Evolutionary conservation across 148 eudicot species (phyloP).

Genomic region (Hydrangea macrophylla): DNA sequence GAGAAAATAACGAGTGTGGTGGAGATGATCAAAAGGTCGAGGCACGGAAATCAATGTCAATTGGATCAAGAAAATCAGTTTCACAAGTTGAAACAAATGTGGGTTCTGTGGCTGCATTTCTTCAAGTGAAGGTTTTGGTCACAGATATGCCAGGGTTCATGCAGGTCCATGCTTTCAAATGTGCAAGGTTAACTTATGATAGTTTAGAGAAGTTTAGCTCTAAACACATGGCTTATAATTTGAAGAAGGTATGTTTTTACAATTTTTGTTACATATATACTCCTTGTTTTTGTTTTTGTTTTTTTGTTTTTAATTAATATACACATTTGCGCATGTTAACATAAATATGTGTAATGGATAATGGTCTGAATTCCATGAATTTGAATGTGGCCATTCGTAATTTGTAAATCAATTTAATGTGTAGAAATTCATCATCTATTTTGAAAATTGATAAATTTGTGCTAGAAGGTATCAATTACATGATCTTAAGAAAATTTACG

Average conservation of each 20-base stretch:
- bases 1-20: conserved; percentile 17
- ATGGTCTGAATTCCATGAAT: no score
- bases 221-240: conserved; percentile 59
- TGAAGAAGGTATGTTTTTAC: conserved; percentile 58
- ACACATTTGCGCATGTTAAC: no score
- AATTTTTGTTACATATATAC: no score
- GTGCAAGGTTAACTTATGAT: conserved; percentile 70
- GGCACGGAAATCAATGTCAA: neutral
- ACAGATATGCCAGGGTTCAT: conserved; percentile 87
- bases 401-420: no score
- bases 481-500: no score
- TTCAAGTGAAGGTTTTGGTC: conserved; percentile 67
- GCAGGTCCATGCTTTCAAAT: conserved; percentile 83
- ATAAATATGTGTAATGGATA: neutral
- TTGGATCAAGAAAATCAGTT: conserved; percentile 40
- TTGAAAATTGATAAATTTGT: no score
- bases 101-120: conserved; percentile 34
- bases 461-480: no score
- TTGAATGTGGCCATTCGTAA: no score
- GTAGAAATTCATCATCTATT: no score
- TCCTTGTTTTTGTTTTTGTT: neutral
- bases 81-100: conserved; percentile 32
- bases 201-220: conserved; percentile 81
- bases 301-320: no score
- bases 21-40: neutral